Evolutionary conservation across 805 yeast genomes (phyloP).

Genomic region (Candida ovalis): DNA sequence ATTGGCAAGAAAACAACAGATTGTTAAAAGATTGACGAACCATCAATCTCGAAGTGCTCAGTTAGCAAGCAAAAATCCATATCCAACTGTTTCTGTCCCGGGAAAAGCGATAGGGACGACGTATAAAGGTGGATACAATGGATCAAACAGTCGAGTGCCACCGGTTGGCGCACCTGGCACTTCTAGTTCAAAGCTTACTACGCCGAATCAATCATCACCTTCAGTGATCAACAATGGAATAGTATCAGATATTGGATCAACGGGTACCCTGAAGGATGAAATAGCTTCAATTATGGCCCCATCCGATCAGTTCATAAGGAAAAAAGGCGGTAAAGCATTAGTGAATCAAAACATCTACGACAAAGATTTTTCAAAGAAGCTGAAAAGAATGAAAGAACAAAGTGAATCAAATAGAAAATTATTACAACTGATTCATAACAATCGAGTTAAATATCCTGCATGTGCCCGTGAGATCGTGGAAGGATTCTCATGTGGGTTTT

Average conservation of each 20-base stretch:
- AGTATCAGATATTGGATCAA: no score
- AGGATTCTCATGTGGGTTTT: neutral
- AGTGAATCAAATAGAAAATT: neutral
- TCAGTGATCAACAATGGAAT: no score
- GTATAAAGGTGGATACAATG: slow-evolving; percentile 19
- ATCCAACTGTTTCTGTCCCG: neutral
- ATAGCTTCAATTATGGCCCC: no score
- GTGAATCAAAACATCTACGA: neutral
- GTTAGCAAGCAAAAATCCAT: neutral
- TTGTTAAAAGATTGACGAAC: neutral
- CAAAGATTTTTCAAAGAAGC: neutral
- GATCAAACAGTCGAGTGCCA: slow-evolving; percentile 3
- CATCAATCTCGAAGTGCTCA: slow-evolving; percentile 4
- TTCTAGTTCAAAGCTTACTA: neutral
- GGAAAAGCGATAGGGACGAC: slow-evolving; percentile 11
- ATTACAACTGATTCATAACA: neutral
- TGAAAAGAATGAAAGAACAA: neutral
- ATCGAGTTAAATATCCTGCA: neutral
- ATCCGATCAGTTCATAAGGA: neutral
- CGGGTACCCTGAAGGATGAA: no score
- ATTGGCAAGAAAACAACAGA: slow-evolving; percentile 6
- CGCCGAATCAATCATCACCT: neutral
- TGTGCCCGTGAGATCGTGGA: neutral
- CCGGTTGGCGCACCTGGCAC: neutral
- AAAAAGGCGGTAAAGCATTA: neutral